Percentiles rank a stretch among this genome's conserved stretches.
These are phyloP conservation scores for Phytophthora fragariae DNA, from an alignment of 352 stramenopile species.

Conservation along the genomic window DNA sequence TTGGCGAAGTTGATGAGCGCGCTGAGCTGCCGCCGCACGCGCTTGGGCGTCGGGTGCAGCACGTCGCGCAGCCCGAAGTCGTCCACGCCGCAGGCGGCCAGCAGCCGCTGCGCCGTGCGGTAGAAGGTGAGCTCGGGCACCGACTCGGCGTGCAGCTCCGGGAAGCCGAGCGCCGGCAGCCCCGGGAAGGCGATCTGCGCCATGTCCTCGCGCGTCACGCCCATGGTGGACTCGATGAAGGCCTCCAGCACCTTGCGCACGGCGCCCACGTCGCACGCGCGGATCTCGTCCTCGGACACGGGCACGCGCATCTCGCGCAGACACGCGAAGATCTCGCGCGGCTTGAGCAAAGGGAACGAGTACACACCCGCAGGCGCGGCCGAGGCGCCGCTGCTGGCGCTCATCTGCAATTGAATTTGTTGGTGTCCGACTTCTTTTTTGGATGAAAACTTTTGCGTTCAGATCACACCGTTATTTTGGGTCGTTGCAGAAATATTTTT, in stretches of 20 bases:
- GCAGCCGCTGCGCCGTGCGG: slow-evolving; percentile 86
- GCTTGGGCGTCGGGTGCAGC: slow-evolving; percentile 85
- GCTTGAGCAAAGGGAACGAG: slow-evolving; percentile 96
- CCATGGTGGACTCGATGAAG: slow-evolving; percentile 92
- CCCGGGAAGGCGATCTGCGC: slow-evolving; percentile 89
- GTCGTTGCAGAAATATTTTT: no score
- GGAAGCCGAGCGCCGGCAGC: slow-evolving; percentile 83
- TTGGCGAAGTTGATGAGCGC: slow-evolving; percentile 98
- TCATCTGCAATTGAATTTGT: not conserved
- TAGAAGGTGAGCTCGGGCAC: slow-evolving; percentile 95
- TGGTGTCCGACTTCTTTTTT: no score
- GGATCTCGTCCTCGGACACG: slow-evolving; percentile 91
- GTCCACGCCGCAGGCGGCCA: slow-evolving; percentile 92
- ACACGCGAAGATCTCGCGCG: slow-evolving; percentile 92
- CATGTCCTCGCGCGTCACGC: slow-evolving; percentile 92
- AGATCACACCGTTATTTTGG: no score
- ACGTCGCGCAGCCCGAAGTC: slow-evolving; percentile 97
- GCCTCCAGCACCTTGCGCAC: slow-evolving; percentile 91
- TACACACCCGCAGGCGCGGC: slow-evolving; percentile 40
- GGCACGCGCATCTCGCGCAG: slow-evolving; percentile 92
- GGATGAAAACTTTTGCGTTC: no score
- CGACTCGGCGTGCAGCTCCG: slow-evolving; percentile 95
- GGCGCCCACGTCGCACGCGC: slow-evolving; percentile 67
- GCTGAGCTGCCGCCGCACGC: slow-evolving; percentile 93
- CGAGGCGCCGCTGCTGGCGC: not conserved